A percentile compares a stretch with the other conserved stretches of the same genome.
Evolutionary conservation across 495 filamentous ascomycete species (phyloP).

Genomic region (Aspergillus homomorphus): DNA sequence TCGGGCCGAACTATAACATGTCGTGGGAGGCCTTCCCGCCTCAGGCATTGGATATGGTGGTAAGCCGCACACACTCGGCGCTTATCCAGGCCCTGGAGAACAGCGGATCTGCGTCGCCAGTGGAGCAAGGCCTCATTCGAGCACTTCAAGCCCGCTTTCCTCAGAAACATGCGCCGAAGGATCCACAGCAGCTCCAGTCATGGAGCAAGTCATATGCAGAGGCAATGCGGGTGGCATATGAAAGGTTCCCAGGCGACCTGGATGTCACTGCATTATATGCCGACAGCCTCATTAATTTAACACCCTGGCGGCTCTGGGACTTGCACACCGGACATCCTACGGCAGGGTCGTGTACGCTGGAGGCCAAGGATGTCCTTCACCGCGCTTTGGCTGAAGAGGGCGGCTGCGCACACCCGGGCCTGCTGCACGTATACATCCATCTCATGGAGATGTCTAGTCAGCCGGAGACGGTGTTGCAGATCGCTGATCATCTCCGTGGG

Average conservation of each 20-base stretch:
- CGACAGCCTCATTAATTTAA: slow-evolving; percentile 67
- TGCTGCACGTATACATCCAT: slow-evolving; percentile 70
- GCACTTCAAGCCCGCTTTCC: slow-evolving; percentile 5
- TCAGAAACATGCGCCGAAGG: slow-evolving; percentile 4
- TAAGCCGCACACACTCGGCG: background rate
- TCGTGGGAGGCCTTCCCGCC: slow-evolving; percentile 48
- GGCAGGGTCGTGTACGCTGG: slow-evolving; percentile 51
- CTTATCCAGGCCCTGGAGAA: background rate
- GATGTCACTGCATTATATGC: slow-evolving; percentile 62
- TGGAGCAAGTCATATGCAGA: slow-evolving; percentile 58
- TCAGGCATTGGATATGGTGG: background rate
- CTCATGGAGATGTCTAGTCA: slow-evolving; percentile 68
- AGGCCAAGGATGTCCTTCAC: slow-evolving; percentile 56
- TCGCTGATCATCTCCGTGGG: slow-evolving; percentile 57
- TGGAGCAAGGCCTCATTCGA: slow-evolving; percentile 3
- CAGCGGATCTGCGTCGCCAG: background rate
- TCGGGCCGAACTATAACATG: slow-evolving; percentile 72
- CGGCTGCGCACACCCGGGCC: slow-evolving; percentile 52
- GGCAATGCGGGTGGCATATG: slow-evolving; percentile 58
- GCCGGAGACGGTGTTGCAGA: slow-evolving; percentile 55
- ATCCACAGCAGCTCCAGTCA: slow-evolving; percentile 33
- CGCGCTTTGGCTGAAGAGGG: slow-evolving; percentile 41
- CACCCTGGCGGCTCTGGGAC: slow-evolving; percentile 67
- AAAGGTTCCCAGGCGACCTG: slow-evolving; percentile 50
- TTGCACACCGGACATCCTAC: slow-evolving; percentile 54